Percentiles rank a stretch among this genome's conserved stretches.
Evolutionary conservation across 1,284 basidiomycete species (phyloP).

Genomic region (Hemileia vastatrix): DNA sequence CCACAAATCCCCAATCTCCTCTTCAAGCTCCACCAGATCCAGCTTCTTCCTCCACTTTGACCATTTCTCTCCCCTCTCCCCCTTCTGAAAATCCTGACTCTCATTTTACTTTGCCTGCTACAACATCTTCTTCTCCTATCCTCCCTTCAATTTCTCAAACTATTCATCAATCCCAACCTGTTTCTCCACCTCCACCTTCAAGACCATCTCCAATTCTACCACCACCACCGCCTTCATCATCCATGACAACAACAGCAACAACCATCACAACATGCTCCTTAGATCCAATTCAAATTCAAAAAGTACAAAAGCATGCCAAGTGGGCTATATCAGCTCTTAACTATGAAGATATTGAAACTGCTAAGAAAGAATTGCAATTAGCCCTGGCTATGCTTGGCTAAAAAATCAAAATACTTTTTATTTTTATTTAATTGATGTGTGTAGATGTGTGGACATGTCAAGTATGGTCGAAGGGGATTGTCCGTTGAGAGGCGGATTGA

Average conservation of each 20-base stretch:
- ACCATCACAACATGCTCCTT: conserved; percentile 42
- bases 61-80: not conserved
- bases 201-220: conserved; percentile 28
- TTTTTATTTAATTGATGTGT: too few species aligned
- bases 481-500: too few species aligned
- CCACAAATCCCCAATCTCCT: not conserved
- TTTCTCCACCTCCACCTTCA: conserved; percentile 26
- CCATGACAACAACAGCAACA: conserved; percentile 34
- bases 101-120: conserved; percentile 12
- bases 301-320: conserved; percentile 75
- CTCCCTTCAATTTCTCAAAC: conserved; percentile 6
- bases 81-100: conserved; percentile 20
- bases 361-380: conserved; percentile 63
- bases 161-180: conserved; percentile 7
- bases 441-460: too few species aligned
- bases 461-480: too few species aligned
- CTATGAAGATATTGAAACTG: conserved; percentile 79
- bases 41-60: conserved; percentile 11
- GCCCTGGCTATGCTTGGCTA: too few species aligned
- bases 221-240: conserved; percentile 23
- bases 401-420: too few species aligned
- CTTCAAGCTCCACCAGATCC: conserved; percentile 14
- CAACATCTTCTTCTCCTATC: conserved; percentile 12
- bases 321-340: conserved; percentile 85
- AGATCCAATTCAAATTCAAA: conserved; percentile 57